Evolutionary conservation across 164 flowering plant species (phyloP).

Genomic region (Annona cherimola): DNA sequence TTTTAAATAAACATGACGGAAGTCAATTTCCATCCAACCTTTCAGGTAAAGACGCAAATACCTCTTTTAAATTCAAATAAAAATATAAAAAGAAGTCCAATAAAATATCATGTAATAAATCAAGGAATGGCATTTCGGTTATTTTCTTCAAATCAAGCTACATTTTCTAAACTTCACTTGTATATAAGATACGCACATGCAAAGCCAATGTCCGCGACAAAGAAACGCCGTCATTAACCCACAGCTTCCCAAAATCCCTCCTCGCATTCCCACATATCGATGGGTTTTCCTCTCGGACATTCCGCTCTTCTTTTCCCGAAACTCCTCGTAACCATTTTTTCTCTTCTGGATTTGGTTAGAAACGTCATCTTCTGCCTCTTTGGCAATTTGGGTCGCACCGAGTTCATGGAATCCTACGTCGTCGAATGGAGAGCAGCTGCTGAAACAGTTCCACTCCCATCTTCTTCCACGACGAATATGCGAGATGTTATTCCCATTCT

Average conservation of each 20-base stretch:
- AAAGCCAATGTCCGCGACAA: neutral
- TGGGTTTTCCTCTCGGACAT: conserved; percentile 93
- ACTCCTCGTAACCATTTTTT: conserved; percentile 47
- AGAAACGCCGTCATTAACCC: neutral
- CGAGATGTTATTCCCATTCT: conserved; percentile 74
- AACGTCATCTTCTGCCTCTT: conserved; percentile 38
- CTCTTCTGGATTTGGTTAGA: conserved; percentile 51
- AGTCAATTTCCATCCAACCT: too few species aligned
- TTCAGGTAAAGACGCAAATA: too few species aligned
- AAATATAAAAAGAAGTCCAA: too few species aligned
- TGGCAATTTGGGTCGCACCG: conserved; percentile 48
- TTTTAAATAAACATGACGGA: too few species aligned
- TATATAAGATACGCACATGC: neutral
- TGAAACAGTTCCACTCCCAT: conserved; percentile 26
- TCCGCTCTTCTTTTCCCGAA: conserved; percentile 71
- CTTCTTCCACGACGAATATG: conserved; percentile 57
- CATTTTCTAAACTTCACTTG: neutral
- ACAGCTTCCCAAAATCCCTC: neutral
- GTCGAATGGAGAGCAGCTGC: conserved; percentile 16
- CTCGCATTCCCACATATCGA: conserved; percentile 7
- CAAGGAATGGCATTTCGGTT: neutral
- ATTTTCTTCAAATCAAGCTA: neutral
- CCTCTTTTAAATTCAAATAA: too few species aligned
- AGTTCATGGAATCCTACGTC: conserved; percentile 54
- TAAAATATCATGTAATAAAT: too few species aligned